Conservation (phyloP, 305 asterid species). For the Ajuga reptans region DNA sequence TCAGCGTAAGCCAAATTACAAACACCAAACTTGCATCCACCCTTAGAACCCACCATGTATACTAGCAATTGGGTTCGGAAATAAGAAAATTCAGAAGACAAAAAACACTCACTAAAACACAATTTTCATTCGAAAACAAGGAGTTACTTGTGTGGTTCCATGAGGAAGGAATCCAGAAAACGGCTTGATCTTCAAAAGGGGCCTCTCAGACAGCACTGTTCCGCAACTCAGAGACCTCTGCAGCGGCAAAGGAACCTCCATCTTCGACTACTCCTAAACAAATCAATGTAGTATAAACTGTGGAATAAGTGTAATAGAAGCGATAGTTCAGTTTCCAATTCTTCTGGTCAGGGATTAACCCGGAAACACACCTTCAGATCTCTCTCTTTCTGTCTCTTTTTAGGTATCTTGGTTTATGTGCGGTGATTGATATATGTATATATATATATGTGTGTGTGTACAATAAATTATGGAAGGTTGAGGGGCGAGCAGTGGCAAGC, state of each 20-base stretch:
- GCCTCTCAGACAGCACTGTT: conserved; percentile 21
- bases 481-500: not conserved
- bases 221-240: conserved; percentile 43
- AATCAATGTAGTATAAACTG: not conserved
- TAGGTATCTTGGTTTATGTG: conserved; percentile 18
- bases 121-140: not conserved
- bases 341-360: conserved; percentile 22
- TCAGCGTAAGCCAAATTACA: not conserved
- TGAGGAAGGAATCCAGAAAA: conserved; percentile 51
- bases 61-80: not conserved
- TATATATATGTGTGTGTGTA: too few relatives aligned
- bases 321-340: not conserved
- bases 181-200: conserved; percentile 48
- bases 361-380: conserved; percentile 27
- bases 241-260: conserved; percentile 62
- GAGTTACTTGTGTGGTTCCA: conserved; percentile 48
- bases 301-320: too few relatives aligned
- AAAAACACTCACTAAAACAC: not conserved
- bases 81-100: not conserved
- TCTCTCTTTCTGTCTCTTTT: conserved; percentile 6
- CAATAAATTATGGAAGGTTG: conserved; percentile 7
- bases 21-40: not conserved
- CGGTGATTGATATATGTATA: not conserved
- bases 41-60: not conserved
- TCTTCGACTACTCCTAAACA: conserved; percentile 9